phyloP scores from a whole-genome alignment of 108 stramenopile species.

The Nitzschia sp. region DNA sequence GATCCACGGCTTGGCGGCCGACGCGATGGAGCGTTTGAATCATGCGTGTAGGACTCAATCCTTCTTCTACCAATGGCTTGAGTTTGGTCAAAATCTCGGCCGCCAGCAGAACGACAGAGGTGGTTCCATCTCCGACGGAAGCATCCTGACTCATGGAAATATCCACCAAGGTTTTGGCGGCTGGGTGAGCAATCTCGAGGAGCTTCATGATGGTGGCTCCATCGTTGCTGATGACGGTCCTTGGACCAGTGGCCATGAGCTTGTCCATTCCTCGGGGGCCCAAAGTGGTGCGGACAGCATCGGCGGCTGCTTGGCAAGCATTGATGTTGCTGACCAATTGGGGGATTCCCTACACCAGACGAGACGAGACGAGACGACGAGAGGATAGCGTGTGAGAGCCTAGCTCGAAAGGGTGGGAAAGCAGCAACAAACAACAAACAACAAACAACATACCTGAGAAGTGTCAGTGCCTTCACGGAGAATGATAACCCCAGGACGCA shows the following conservation, averaged over 20 bases:
- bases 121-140: slow-evolving; percentile 98
- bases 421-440: slow-evolving; percentile 1
- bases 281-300: slow-evolving; percentile 93
- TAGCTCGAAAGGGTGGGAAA: too few relatives aligned
- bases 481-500: slow-evolving; percentile 95
- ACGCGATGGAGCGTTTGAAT: slow-evolving; percentile 80
- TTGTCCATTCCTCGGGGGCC: slow-evolving; percentile 99
- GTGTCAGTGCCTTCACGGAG: slow-evolving; percentile 98
- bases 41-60: slow-evolving; percentile 95
- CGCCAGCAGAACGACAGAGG: slow-evolving; percentile 93
- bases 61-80: slow-evolving; percentile 97
- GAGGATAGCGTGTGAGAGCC: too few relatives aligned
- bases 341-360: slow-evolving; percentile 81
- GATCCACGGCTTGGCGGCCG: slow-evolving; percentile 68
- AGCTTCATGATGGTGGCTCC: slow-evolving; percentile 98
- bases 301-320: slow-evolving; percentile 97
- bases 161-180: slow-evolving; percentile 97
- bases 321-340: slow-evolving; percentile 99
- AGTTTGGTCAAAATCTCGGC: slow-evolving; percentile 92
- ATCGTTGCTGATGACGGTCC: slow-evolving; percentile 96
- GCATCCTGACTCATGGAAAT: slow-evolving; percentile 97
- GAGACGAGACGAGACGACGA: too few relatives aligned
- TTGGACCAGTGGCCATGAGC: slow-evolving; percentile 82
- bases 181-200: slow-evolving; percentile 98
- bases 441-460: slow-evolving; percentile 66